Base-by-base conservation (phyloP, 164 flowering plant species). In the Sextonia rubra region DNA sequence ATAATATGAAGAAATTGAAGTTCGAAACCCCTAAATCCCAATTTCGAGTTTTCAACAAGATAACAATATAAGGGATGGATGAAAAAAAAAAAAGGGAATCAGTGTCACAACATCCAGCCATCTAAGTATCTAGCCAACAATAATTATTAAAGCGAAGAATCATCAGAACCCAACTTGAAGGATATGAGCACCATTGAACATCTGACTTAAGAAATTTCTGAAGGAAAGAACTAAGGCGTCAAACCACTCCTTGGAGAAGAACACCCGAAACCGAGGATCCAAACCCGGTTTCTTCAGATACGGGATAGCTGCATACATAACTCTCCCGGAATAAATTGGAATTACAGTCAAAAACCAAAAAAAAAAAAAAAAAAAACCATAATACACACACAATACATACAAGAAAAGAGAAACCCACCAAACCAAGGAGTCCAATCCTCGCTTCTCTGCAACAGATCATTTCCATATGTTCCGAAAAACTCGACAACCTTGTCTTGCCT, bases 181-280 rank as follows among this genome's bases (percentile, higher is more conserved):
- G 98, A 94, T 94, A 94, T 94, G 98, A 88, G 86, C 78, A 24
- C 90, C 91, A 72, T 86, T 88, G 80, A 94, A 90, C 72, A 94
- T 81, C 75, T 83, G 88, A 64, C 92, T 88, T 64, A 94, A 80
- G 84, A 94, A 91, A 71, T 94, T 94, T 80, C 91, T 85, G 61
- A 91, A 75, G 11, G 96, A 90, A 55, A 94, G 85, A 70, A 80
- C 84, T 76, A 92, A 78, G 49, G 90, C 85, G 70, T 92, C 91
- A 75, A 79, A 84, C 98, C 98, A 94, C 68, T 92, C 97, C 82
- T 83, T 91, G 4, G 98, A 86, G 77, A 92, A 94, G 79, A 84
- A 94, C 62, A 90, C 70, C 55, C 88, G 91, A 81, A 90, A 94
- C 75, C 80, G 89, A 55, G 98, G 93, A 74, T 92, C 94, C 79